phyloP scores from a whole-genome alignment of 2,329 filamentous ascomycete species.

The Aspergillus nomiae region DNA sequence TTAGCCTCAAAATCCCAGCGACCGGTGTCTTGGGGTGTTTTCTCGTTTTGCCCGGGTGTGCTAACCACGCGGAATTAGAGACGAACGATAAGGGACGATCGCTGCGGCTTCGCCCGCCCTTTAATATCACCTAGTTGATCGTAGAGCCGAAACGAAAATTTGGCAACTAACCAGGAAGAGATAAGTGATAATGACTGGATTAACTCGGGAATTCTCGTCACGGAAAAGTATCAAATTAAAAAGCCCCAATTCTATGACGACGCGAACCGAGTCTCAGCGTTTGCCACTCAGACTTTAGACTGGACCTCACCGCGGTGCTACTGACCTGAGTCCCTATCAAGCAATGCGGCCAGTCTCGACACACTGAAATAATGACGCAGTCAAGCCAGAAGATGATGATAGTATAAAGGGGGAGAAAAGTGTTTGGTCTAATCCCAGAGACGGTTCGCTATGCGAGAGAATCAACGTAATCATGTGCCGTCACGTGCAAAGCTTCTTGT shows the following conservation, averaged over 20 bases:
- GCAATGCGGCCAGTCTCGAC: background rate
- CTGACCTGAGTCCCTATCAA: background rate
- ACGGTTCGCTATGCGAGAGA: background rate
- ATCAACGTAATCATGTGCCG: background rate
- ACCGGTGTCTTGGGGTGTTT: background rate
- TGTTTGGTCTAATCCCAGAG: background rate
- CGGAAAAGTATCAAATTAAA: background rate
- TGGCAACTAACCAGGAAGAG: constrained; percentile 4
- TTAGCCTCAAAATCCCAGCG: constrained; percentile 1
- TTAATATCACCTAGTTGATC: constrained; percentile 5
- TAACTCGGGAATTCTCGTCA: background rate
- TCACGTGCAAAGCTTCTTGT: background rate
- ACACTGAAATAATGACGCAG: too few species aligned
- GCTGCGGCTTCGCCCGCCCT: constrained; percentile 15
- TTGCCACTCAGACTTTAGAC: background rate
- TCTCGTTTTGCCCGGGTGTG: background rate
- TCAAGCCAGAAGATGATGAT: background rate
- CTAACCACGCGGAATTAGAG: constrained; percentile 7
- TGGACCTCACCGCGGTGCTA: background rate
- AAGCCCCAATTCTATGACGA: background rate
- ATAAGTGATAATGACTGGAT: background rate
- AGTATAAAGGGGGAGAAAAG: background rate
- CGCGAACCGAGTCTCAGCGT: background rate
- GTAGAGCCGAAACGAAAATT: background rate
- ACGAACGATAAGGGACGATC: constrained; percentile 15